Conservation (phyloP, 164 flowering plant genomes). For the Paratinospora sagittata region DNA sequence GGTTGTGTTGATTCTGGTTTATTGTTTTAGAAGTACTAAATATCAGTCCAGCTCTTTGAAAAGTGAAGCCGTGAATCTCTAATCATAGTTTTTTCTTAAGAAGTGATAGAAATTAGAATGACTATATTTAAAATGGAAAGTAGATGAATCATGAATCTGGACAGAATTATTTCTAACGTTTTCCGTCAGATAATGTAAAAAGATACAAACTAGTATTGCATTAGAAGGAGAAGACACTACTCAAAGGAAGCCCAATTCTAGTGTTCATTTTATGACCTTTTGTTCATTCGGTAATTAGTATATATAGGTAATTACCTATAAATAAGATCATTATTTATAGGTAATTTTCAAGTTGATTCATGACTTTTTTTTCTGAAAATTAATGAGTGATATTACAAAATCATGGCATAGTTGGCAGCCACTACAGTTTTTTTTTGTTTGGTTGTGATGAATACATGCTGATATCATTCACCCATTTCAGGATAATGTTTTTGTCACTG, state of each 20-base stretch:
- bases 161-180: not conserved
- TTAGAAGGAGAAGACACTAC: not conserved
- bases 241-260: not conserved
- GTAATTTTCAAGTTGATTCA: not conserved
- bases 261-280: not conserved
- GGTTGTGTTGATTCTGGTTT: not conserved
- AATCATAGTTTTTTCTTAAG: no score
- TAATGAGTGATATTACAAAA: not conserved
- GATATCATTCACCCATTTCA: conserved; percentile 19
- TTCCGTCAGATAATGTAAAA: no score
- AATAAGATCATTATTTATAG: not conserved
- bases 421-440: not conserved
- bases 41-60: not conserved
- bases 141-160: not conserved
- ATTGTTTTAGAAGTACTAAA: not conserved
- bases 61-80: not conserved
- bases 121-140: not conserved
- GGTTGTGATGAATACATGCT: not conserved
- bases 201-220: not conserved
- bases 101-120: no score
- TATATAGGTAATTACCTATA: not conserved
- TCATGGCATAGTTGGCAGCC: not conserved
- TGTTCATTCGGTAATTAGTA: not conserved
- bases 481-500: conserved; percentile 83
- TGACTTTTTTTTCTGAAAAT: not conserved